Evolutionary conservation across 1,284 basidiomycete species (phyloP).

Genomic region (Trametes hirsuta): DNA sequence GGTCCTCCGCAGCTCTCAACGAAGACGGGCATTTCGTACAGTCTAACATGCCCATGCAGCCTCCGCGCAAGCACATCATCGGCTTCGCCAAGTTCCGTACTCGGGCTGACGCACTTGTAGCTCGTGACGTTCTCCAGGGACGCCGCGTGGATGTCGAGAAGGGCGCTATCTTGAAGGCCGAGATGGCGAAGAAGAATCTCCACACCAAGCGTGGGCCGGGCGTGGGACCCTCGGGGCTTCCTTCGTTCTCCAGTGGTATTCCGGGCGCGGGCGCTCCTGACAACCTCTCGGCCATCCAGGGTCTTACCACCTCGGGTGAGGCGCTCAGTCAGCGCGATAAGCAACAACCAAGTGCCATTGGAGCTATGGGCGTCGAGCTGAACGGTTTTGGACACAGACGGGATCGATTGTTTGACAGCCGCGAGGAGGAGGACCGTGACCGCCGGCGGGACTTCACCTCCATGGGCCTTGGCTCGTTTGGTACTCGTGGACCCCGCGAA

Average conservation of each 20-base stretch:
- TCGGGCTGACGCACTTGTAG: slow-evolving; percentile 85
- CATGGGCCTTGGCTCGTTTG: slow-evolving; percentile 44
- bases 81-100: slow-evolving; percentile 97
- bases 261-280: slow-evolving; percentile 38
- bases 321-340: slow-evolving; percentile 50
- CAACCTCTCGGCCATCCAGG: slow-evolving; percentile 36
- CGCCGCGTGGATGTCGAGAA: slow-evolving; percentile 93
- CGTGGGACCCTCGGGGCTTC: slow-evolving; percentile 44
- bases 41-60: slow-evolving; percentile 43
- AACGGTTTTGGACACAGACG: slow-evolving; percentile 39
- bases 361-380: slow-evolving; percentile 48
- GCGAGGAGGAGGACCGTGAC: slow-evolving; percentile 48
- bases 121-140: slow-evolving; percentile 90
- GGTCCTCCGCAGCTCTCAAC: slow-evolving; percentile 50
- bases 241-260: slow-evolving; percentile 38
- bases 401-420: slow-evolving; percentile 33
- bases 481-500: slow-evolving; percentile 58
- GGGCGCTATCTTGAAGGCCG: slow-evolving; percentile 93
- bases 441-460: slow-evolving; percentile 40
- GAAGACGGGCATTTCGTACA: slow-evolving; percentile 46
- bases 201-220: slow-evolving; percentile 91
- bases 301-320: slow-evolving; percentile 39
- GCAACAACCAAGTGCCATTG: slow-evolving; percentile 51
- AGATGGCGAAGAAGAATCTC: slow-evolving; percentile 99
- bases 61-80: slow-evolving; percentile 93